Base-by-base conservation (phyloP, 768 basidiomycete species). In the Lactarius hengduanensis region DNA sequence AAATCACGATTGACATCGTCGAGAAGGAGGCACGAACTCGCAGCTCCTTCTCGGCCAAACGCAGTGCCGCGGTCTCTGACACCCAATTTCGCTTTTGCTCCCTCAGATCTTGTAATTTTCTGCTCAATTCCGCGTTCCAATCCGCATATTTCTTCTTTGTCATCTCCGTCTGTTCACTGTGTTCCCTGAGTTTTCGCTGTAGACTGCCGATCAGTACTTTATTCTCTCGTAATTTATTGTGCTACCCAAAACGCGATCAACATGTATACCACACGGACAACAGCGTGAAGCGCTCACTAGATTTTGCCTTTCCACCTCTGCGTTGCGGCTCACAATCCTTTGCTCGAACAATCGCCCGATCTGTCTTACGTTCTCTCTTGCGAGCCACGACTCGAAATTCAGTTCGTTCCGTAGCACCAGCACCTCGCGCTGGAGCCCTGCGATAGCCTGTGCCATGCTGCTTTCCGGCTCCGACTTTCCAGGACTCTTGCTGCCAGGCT, bases 331-430 rank as follows among this genome's bases (percentile, higher is more conserved):
- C 43, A 90, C 75, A 28, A 91, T 84, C 38, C 85, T 86, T 69
- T 91, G 88, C 69, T 88, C 83, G 71, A 91, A 89, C 53, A 94
- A 77, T 47, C 88, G 82, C n/a, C 88, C 90, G 59, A 95, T 89
- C 72, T 94, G 91, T 73, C 86, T 85, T 60, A 89, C 83, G 65
- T 92, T 92, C 76, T 93, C 88, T 69, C 90, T 81, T 64, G 90
- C 87, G 50, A 90, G 78, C 90, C 92, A 95, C 30, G 88, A 79
- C 77, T 94, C 90, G 67, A 94, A 92, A 73, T 92, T 92, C 50
- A 94, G 84, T 69, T 94, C 92, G 73, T 87, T 92, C 58, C 89
- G 81, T 34, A 94, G 78, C 34, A 93, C 75, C 2, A 93, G 75
- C 1, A 90, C 81, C 72, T 94, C 91, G 54, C 89, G 81, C 74